These are phyloP conservation scores for Schizochytrium sp. DNA, from an alignment of 108 stramenopile species.

Conservation along the genomic window DNA sequence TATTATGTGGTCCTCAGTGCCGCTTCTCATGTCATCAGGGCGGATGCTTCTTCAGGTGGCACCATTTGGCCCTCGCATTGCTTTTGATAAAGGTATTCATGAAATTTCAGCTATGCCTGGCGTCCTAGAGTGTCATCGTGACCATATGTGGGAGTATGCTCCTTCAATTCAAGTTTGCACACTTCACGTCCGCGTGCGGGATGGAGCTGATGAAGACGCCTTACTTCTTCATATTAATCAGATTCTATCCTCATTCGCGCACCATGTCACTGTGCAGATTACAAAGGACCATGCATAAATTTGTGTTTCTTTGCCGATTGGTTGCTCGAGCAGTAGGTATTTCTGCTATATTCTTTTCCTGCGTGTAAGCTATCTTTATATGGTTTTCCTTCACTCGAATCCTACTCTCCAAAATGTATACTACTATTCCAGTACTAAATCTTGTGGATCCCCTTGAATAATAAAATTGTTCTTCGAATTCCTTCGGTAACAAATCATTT, in stretches of 20 bases:
- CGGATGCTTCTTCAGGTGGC: constrained; percentile 52
- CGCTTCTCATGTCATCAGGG: constrained; percentile 18
- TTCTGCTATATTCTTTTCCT: no score
- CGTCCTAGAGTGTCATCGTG: constrained; percentile 40
- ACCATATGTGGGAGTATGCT: constrained; percentile 28
- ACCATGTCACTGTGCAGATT: constrained; percentile 56
- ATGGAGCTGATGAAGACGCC: not conserved
- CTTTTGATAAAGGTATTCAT: constrained; percentile 28
- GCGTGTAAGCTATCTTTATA: no score
- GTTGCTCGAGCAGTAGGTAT: no score
- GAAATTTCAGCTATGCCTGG: constrained; percentile 58
- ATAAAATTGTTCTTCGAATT: no score
- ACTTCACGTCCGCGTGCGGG: constrained; percentile 33
- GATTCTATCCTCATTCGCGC: constrained; percentile 12
- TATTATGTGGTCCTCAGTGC: not conserved
- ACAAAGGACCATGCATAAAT: not conserved
- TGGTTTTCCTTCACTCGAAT: no score
- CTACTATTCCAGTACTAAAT: no score
- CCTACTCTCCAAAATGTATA: no score
- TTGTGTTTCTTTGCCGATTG: no score
- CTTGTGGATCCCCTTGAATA: no score
- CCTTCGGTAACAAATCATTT: no score
- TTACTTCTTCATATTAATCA: not conserved
- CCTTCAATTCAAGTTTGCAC: not conserved
- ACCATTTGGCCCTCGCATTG: not conserved